These are phyloP conservation scores for Quercus glauca DNA, from an alignment of 306 rosid genomes.

Conservation along the genomic window DNA sequence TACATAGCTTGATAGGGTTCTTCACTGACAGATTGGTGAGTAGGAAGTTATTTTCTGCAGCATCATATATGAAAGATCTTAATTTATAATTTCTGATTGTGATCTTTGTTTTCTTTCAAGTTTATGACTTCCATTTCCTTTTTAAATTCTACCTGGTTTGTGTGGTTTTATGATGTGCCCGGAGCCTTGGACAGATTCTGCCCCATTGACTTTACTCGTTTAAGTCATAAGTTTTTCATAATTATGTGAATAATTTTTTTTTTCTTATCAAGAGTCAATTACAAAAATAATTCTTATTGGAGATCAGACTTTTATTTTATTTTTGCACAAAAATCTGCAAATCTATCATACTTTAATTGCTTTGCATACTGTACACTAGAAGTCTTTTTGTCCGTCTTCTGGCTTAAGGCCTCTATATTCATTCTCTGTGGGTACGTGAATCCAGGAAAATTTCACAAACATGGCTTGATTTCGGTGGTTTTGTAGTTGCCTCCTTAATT, in stretches of 20 bases:
- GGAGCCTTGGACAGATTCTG: not conserved
- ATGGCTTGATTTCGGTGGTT: not conserved
- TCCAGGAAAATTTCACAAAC: not conserved
- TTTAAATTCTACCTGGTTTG: not conserved
- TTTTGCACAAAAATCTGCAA: not conserved
- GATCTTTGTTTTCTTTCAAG: not conserved
- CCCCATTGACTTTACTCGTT: not conserved
- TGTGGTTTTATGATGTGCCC: not conserved
- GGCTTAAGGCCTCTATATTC: not conserved
- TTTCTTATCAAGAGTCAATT: not conserved
- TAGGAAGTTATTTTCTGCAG: constrained; percentile 25
- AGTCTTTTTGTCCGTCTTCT: not conserved
- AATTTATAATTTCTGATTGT: not conserved
- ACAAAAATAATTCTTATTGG: not conserved
- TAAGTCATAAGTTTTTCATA: not conserved
- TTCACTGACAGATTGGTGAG: constrained; percentile 91
- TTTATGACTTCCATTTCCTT: not conserved
- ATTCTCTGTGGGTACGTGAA: not conserved
- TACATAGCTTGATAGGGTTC: constrained; percentile 74
- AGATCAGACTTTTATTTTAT: not conserved
- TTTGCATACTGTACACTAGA: not conserved
- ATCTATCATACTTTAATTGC: not conserved
- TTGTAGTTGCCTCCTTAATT: not conserved
- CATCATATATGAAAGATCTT: constrained; percentile 2
- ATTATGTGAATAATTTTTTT: not conserved